Base-by-base conservation (phyloP, 2,329 filamentous ascomycete species). In the Fusarium torulosum region DNA sequence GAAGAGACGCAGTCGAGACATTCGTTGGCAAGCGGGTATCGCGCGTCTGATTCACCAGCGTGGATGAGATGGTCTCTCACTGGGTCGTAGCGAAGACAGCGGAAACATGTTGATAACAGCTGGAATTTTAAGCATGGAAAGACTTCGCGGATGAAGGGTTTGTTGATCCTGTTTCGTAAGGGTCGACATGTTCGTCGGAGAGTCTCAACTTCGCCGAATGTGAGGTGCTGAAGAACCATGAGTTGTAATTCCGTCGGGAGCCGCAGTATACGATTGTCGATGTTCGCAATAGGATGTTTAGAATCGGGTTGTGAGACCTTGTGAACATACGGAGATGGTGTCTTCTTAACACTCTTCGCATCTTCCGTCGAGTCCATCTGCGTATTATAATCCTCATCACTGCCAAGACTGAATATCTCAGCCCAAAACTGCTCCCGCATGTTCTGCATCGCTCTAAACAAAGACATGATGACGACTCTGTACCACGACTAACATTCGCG, bases 201-300 rank as follows among this genome's bases (percentile, higher is more conserved):
- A 17, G 76, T 75, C 65, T 82, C 77, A 19, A 84, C 75, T 65
- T 83, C 79, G 38, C 78, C 80, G 55, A 83, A 82, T 54, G 75
- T 75, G 51, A 83, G 78, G 21, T 79, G 68, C 21, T 71, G 65
- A n/a, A 83, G 67, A 40, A 83, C 76, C 67, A 78, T 71, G 42
- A 82, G 71, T 52, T 82, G 79, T 7, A 84, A 66, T 69, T 84
- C 82, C 9, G 73, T 72, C 6, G 82, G 81, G 0, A 84, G 75
- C 25, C 72, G 72, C 35, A 81, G 67, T 6, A 83, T 54, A 3
- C 52, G 19, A 25, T 40, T 65, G 20, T 42, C 19, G 27, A 6
- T 14, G 11, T 64, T 64, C 4, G 41, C n/a, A 11, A 10, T 4
- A 37, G 35, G 7, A 19, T 17, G 17, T 8, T 37, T 10, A 37